Percentiles rank a stretch among this genome's conserved stretches.
Conservation (phyloP, 148 eudicot genomes). For the Mesembryanthemum crystallinum region DNA sequence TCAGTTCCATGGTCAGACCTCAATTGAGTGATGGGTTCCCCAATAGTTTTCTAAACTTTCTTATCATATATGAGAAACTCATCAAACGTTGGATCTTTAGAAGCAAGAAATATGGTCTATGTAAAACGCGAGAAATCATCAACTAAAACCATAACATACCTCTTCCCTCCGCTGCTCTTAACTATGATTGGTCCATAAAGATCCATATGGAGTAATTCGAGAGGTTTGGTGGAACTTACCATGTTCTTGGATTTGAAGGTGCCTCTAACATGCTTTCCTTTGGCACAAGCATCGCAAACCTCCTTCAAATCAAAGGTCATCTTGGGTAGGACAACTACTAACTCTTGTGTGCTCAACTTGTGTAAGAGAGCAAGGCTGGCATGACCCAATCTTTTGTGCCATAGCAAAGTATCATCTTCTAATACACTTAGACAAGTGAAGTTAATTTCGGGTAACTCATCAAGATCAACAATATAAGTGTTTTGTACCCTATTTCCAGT, state of each 20-base stretch:
- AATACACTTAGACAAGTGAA: not conserved
- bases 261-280: not conserved
- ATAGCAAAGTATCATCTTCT: not conserved
- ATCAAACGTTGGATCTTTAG: not conserved
- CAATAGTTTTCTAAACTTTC: not conserved
- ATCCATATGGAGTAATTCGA: not conserved
- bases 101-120: not conserved
- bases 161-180: not conserved
- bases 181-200: not conserved
- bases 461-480: not conserved
- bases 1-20: not conserved
- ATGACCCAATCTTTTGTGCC: not conserved
- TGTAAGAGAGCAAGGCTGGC: not conserved
- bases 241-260: not conserved
- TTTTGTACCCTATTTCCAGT: not conserved
- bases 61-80: not conserved
- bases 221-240: not conserved
- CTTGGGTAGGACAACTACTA: too few relatives aligned
- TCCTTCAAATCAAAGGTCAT: not conserved
- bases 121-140: not conserved
- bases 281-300: not conserved
- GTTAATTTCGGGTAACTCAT: not conserved
- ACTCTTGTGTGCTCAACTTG: too few relatives aligned
- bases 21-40: not conserved
- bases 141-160: not conserved